Percentiles rank a stretch among this genome's conserved stretches.
phyloP scores from a whole-genome alignment of 75 land plant species.

The Isoetes taiwanensis region DNA sequence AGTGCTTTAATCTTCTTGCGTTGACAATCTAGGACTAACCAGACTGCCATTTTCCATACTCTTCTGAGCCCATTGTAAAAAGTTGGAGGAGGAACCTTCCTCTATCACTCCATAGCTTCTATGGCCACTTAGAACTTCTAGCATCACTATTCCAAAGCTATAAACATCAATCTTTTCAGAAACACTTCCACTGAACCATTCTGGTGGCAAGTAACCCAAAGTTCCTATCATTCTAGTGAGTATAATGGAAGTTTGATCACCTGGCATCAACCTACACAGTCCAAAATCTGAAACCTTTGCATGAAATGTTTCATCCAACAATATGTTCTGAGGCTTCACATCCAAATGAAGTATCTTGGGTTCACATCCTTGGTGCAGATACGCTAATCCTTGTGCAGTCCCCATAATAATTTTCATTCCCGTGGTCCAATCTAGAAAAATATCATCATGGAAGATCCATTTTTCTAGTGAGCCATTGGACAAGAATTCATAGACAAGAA shows the following conservation, averaged over 20 bases:
- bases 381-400: constrained; percentile 13
- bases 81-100: no score
- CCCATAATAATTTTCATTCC: constrained; percentile 11
- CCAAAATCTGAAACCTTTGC: no score
- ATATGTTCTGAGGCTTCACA: constrained; percentile 15
- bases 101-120: no score
- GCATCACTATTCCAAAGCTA: constrained; percentile 15
- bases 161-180: constrained; percentile 17
- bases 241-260: background rate
- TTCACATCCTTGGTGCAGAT: constrained; percentile 16
- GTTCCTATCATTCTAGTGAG: background rate
- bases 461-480: no score
- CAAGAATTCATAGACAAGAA: no score
- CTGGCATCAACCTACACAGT: background rate
- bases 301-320: constrained; percentile 4
- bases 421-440: background rate
- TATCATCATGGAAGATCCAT: no score
- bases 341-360: constrained; percentile 17
- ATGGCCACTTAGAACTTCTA: no score
- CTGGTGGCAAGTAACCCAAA: constrained; percentile 6
- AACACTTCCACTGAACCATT: background rate
- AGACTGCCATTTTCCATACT: no score
- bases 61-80: no score
- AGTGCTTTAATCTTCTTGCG: no score
- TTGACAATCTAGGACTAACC: no score